These are phyloP conservation scores for Scalesia atractyloides DNA, from an alignment of 129 eudicot species.

Conservation along the genomic window DNA sequence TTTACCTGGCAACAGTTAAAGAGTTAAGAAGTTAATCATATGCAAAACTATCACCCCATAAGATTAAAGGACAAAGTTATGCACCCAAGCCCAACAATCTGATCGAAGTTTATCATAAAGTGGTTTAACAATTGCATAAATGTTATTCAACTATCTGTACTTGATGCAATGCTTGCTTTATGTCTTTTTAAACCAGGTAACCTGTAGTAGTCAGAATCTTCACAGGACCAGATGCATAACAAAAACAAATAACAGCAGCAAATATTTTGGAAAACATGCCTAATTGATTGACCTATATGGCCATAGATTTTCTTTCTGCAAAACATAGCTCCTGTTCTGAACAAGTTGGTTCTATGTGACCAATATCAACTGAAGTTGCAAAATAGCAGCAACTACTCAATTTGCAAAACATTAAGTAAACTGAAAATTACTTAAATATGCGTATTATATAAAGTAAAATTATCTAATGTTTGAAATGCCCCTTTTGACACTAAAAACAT, in stretches of 20 bases:
- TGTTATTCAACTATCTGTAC: constrained; percentile 66
- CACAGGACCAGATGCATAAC: constrained; percentile 82
- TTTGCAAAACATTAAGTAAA: not conserved
- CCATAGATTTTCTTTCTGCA: not conserved
- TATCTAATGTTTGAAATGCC: not conserved
- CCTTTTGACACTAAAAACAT: not conserved
- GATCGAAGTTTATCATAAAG: constrained; percentile 59
- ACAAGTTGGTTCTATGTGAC: not conserved
- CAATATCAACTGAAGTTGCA: not conserved
- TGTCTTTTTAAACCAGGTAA: constrained; percentile 77
- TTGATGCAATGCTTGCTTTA: constrained; percentile 70
- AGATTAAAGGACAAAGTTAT: not conserved
- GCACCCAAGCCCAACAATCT: constrained; percentile 73
- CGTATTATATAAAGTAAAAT: not conserved
- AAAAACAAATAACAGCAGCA: constrained; percentile 5
- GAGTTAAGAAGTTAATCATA: not conserved
- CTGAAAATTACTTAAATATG: not conserved
- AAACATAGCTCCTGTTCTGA: not conserved
- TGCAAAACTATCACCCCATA: not conserved
- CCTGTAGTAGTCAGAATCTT: constrained; percentile 84
- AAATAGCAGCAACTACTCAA: not conserved
- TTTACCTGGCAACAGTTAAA: not conserved
- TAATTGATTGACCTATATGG: not conserved
- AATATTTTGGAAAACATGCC: not conserved
- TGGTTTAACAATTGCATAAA: constrained; percentile 80